Evolutionary conservation across 2,329 filamentous ascomycete species (phyloP).

Genomic region (Neonectria sp.): DNA sequence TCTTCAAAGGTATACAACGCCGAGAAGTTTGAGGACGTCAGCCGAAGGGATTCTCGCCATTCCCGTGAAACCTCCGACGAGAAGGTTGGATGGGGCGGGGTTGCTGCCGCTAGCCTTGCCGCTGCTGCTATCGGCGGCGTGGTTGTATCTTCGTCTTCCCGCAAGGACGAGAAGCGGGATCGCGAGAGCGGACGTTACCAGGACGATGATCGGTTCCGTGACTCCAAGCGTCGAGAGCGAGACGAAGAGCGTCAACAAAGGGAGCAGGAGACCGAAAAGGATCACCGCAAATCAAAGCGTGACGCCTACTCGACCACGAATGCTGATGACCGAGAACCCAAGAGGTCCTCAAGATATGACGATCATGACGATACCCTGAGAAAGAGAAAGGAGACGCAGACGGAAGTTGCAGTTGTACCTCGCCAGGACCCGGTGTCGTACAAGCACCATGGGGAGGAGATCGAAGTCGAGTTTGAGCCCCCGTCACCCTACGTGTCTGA

Average conservation of each 20-base stretch:
- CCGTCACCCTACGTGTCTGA: neutral
- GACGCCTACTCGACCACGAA: constrained; percentile 50
- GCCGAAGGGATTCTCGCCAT: constrained; percentile 51
- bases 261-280: constrained; percentile 38
- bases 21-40: constrained; percentile 57
- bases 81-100: constrained; percentile 56
- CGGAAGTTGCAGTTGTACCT: constrained; percentile 46
- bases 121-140: constrained; percentile 63
- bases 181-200: constrained; percentile 32
- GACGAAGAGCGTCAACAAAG: constrained; percentile 36
- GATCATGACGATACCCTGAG: constrained; percentile 50
- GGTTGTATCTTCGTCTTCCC: constrained; percentile 45
- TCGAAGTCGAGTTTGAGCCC: constrained; percentile 46
- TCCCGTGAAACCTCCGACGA: constrained; percentile 53
- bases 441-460: constrained; percentile 46
- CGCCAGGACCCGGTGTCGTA: constrained; percentile 43
- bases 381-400: constrained; percentile 46
- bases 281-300: constrained; percentile 49
- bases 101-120: constrained; percentile 64
- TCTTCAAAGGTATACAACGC: constrained; percentile 77
- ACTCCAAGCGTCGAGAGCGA: constrained; percentile 38
- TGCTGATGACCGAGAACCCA: constrained; percentile 49
- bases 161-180: constrained; percentile 39
- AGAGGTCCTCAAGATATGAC: constrained; percentile 51
- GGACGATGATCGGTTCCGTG: constrained; percentile 33